These are phyloP conservation scores for Botrytis tulipae DNA, from an alignment of 2,329 filamentous ascomycete genomes.

Conservation along the genomic window DNA sequence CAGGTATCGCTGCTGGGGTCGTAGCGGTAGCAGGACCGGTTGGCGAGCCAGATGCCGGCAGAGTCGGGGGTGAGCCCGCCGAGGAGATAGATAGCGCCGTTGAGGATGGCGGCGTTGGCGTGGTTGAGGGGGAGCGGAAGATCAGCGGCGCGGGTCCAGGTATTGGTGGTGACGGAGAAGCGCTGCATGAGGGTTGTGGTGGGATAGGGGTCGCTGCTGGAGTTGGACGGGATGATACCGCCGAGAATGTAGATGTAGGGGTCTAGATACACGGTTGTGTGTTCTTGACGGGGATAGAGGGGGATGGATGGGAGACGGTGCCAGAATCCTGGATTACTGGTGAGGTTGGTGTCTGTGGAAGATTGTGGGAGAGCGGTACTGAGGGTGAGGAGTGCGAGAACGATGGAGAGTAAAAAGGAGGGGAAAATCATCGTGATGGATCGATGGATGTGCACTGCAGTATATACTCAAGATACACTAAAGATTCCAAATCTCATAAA, in stretches of 20 bases:
- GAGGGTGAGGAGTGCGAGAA: neutral
- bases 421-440: neutral
- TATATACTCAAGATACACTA: neutral
- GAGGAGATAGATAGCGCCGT: constrained; percentile 43
- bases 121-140: constrained; percentile 41
- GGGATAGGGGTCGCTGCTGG: neutral
- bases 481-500: neutral
- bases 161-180: constrained; percentile 38
- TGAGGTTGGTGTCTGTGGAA: neutral
- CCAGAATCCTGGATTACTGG: neutral
- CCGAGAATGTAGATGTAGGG: constrained; percentile 25
- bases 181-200: constrained; percentile 34
- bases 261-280: constrained; percentile 19
- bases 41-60: constrained; percentile 19
- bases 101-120: constrained; percentile 41
- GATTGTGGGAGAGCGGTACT: neutral
- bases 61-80: constrained; percentile 38
- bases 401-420: neutral
- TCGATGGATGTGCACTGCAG: neutral
- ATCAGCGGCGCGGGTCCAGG: constrained; percentile 36
- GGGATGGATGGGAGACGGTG: constrained; percentile 5
- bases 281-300: constrained; percentile 27
- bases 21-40: constrained; percentile 22
- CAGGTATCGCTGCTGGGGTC: constrained; percentile 12
- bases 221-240: constrained; percentile 17